Conservation (phyloP, 805 yeast species). For the Kluyveromyces siamensis region DNA sequence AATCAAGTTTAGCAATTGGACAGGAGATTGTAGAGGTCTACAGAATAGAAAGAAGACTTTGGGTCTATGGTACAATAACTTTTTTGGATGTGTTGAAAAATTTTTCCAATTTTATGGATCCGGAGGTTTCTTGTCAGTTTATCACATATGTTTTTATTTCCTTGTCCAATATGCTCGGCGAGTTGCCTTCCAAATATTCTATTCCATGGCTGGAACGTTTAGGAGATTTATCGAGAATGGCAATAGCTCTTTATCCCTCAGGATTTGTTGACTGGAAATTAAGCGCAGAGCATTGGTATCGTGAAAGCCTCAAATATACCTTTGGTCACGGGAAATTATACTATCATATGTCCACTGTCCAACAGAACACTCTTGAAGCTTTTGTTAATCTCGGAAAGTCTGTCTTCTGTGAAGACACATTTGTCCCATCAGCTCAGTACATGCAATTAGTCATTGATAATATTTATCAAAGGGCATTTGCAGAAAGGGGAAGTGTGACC, state of each 20-base stretch:
- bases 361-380: constrained; percentile 61
- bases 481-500: constrained; percentile 27
- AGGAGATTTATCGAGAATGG: constrained; percentile 83
- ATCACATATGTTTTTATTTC: constrained; percentile 61
- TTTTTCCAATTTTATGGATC: constrained; percentile 65
- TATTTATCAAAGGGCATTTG: constrained; percentile 48
- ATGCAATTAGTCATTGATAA: constrained; percentile 71
- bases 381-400: constrained; percentile 72
- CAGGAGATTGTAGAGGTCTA: constrained; percentile 68
- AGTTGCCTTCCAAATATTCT: constrained; percentile 28
- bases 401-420: constrained; percentile 72
- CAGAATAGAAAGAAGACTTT: constrained; percentile 68
- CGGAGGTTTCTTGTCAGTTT: constrained; percentile 68
- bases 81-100: constrained; percentile 69
- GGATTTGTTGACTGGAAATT: constrained; percentile 79
- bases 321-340: constrained; percentile 82
- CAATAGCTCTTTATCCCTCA: constrained; percentile 74
- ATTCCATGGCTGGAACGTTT: constrained; percentile 69
- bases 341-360: constrained; percentile 83
- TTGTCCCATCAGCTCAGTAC: constrained; percentile 75
- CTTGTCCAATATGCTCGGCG: constrained; percentile 33
- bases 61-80: constrained; percentile 83
- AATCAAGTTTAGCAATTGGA: constrained; percentile 35
- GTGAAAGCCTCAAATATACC: constrained; percentile 58
- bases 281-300: constrained; percentile 78